Conservation (phyloP, 768 basidiomycete species). For the Mycena olivaceomarginata region DNA sequence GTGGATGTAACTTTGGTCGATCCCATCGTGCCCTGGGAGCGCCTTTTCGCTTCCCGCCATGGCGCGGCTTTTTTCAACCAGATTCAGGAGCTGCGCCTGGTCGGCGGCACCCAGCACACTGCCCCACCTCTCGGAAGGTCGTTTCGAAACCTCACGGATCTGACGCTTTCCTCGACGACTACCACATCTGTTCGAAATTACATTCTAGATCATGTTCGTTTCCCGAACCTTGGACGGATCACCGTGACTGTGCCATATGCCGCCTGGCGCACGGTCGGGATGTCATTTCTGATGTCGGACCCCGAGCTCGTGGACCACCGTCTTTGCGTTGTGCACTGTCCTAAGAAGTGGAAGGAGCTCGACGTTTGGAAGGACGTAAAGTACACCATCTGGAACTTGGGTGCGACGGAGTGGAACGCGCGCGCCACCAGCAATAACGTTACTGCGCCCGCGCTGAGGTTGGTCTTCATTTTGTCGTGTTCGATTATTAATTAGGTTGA, state of each 20-base stretch:
- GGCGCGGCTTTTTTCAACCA: conserved; percentile 18
- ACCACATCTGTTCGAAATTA: not conserved
- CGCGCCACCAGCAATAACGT: not conserved
- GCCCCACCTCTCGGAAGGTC: conserved; percentile 12
- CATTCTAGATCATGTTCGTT: conserved; percentile 1
- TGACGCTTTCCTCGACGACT: conserved; percentile 13
- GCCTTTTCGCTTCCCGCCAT: conserved; percentile 27
- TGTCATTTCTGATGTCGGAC: conserved; percentile 32
- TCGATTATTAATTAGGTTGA: not conserved
- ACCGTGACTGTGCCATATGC: conserved; percentile 22
- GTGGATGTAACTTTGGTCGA: conserved; percentile 27
- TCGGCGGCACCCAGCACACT: conserved; percentile 19
- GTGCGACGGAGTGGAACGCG: conserved; percentile 32
- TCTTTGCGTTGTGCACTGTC: conserved; percentile 30
- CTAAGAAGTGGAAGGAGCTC: conserved; percentile 39
- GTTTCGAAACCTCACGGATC: conserved; percentile 20
- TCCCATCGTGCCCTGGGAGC: conserved; percentile 27
- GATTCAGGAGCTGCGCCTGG: conserved; percentile 18
- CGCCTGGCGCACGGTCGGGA: conserved; percentile 20
- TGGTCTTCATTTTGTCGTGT: not conserved
- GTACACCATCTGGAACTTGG: conserved; percentile 26
- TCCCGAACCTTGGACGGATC: conserved; percentile 11
- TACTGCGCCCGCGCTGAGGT: not conserved
- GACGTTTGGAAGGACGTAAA: conserved; percentile 31
- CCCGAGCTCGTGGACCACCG: conserved; percentile 25